Percentiles rank a stretch among this genome's conserved stretches.
phyloP scores from a whole-genome alignment of 257 asterid species.

The Solanum chiquidenum region DNA sequence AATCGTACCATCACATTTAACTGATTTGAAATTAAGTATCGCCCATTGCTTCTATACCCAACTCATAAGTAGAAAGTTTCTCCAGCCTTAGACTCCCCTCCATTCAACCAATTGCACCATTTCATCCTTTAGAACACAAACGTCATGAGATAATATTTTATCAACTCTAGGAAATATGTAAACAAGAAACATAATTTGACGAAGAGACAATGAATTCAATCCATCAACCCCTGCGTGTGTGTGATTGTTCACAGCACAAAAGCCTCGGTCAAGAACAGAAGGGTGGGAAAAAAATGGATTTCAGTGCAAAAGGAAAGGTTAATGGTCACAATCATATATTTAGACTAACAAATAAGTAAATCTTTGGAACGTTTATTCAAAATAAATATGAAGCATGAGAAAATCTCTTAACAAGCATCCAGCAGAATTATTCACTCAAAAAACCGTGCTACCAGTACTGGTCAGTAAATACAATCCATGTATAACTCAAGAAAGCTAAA shows the following conservation, averaged over 20 bases:
- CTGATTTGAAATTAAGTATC: no score
- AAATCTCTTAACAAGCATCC: conserved; percentile 2
- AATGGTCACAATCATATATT: background rate
- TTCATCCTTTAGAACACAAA: background rate
- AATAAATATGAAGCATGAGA: background rate
- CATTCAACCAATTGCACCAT: background rate
- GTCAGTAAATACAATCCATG: conserved; percentile 12
- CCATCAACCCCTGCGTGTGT: background rate
- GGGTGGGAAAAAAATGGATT: background rate
- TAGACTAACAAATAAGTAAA: background rate
- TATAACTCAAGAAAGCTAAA: background rate
- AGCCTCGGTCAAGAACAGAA: background rate
- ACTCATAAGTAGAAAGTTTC: background rate
- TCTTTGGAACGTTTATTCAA: background rate
- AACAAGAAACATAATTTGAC: background rate
- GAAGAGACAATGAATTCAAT: background rate
- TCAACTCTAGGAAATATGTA: background rate
- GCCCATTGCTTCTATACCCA: background rate
- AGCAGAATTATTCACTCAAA: conserved; percentile 11
- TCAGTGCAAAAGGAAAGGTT: background rate
- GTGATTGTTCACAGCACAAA: background rate
- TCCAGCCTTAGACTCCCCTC: background rate
- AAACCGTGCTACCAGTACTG: conserved; percentile 4
- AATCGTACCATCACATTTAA: background rate
- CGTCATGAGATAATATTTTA: background rate